Evolutionary conservation across 371 early-diverging fungal genomes (phyloP).

Genomic region (Circinella umbellata): DNA sequence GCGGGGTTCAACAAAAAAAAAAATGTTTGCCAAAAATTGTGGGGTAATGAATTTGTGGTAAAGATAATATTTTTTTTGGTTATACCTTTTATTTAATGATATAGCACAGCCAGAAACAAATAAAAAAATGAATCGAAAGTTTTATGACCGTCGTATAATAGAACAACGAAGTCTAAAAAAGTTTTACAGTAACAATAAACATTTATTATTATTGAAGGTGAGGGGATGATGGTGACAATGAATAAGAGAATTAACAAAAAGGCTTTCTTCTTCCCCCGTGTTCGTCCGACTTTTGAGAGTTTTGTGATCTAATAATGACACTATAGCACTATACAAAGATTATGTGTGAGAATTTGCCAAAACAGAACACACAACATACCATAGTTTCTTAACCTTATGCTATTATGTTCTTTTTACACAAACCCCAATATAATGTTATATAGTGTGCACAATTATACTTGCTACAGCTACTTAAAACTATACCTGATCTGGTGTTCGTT

Average conservation of each 20-base stretch:
- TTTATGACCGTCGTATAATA: too few species aligned
- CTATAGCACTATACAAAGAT: not conserved
- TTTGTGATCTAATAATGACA: not conserved
- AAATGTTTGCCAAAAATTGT: not conserved
- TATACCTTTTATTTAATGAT: not conserved
- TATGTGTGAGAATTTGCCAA: constrained; percentile 5
- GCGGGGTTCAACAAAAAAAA: constrained; percentile 1
- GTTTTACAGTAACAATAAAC: too few species aligned
- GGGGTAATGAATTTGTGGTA: not conserved
- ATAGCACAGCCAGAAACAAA: too few species aligned
- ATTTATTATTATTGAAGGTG: too few species aligned
- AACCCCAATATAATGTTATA: too few species aligned
- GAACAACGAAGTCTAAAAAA: too few species aligned
- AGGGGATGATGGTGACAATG: not conserved
- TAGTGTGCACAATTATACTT: not conserved
- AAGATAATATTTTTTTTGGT: not conserved
- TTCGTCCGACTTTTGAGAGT: not conserved
- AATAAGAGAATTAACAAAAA: not conserved
- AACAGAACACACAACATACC: not conserved
- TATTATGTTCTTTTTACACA: too few species aligned
- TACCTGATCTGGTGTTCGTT: not conserved
- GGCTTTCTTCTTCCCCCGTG: not conserved
- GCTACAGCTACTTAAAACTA: not conserved
- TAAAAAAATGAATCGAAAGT: too few species aligned
- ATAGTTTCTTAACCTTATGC: too few species aligned